Evolutionary conservation across 2,329 filamentous ascomycete species (phyloP), one percentile per base, ranked within the genome.

Genomic region (Pseudogymnoascus sp.): DNA sequence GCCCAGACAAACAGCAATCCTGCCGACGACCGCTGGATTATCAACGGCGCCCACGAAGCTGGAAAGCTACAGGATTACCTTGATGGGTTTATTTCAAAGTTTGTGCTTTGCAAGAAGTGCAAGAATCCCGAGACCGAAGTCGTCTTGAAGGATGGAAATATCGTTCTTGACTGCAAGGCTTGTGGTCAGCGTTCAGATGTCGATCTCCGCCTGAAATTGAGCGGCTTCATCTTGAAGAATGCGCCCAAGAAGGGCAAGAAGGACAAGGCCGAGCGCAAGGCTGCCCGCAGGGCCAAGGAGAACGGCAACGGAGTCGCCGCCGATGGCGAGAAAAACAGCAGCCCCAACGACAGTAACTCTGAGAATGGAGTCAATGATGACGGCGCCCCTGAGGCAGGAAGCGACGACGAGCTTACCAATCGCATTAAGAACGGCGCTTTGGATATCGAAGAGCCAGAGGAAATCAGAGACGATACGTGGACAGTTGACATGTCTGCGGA

Each of bases 21-120:
- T 69, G 88, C 91, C 72, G 93, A 97, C 77, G 95, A 99, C 77
- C 95, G 95, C 76, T 99, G 95, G 93, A 99, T 99, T 80, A 97
- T 99, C 85, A 99, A 99, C 80, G 95, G 95, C 75, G 91, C 93
- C 69, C 95, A 99, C 76, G 95, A 99, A 70, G 88, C 93, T 67
- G 80, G 83, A 77, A 97, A 97, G 83, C 89, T 99, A 59, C 95
- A 99, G 82, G 95, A 97, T 76, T 93, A 97, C 72, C 90, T 99
- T 59, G 93, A 97, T 76, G 93, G 93, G 72, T 99, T 99, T 85
- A 99, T 99, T 80, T 85, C 88, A 82, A 96, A 91, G 81, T 99
- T 97, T 71, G 95, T 99, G 73, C 92, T 99, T 68, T 99, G 95
- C 90, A 96, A 96, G 82, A 93, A 96, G 77, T 99, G 95, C 88